A percentile compares a stretch with the other conserved stretches of the same genome.
These are phyloP conservation scores for Carex arenaria DNA, from an alignment of 202 grass and related monocot species.

Conservation along the genomic window DNA sequence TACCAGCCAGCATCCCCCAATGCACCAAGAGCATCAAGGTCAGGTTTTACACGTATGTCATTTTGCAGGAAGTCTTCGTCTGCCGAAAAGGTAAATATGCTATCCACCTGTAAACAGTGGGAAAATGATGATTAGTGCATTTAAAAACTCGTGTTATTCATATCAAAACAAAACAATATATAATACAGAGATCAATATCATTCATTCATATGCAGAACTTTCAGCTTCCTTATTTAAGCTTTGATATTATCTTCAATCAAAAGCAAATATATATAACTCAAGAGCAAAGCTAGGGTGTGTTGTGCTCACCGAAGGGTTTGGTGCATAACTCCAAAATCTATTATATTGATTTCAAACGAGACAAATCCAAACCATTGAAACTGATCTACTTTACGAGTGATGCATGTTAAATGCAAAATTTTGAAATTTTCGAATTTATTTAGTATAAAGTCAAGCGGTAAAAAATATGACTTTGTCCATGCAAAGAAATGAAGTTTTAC, in stretches of 20 bases:
- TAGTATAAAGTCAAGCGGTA: no score
- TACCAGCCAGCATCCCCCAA: slow-evolving; percentile 81
- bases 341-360: no score
- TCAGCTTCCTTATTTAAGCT: neutral
- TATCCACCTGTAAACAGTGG: slow-evolving; percentile 42
- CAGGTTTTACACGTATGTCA: slow-evolving; percentile 82
- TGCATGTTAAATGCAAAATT: no score
- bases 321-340: no score
- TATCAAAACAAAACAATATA: neutral
- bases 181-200: neutral
- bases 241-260: neutral
- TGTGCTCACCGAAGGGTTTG: no score
- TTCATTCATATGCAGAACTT: neutral
- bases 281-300: no score
- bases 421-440: no score
- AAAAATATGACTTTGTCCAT: no score
- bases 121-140: neutral
- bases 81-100: slow-evolving; percentile 39
- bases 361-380: no score
- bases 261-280: neutral
- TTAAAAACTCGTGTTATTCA: neutral
- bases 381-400: no score
- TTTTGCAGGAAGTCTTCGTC: slow-evolving; percentile 68
- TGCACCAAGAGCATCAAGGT: slow-evolving; percentile 68
- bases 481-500: no score